Evolutionary conservation across 306 rosid genomes (phyloP), one percentile per base, ranked within the genome.

Genomic region (Hippophae tibetana): DNA sequence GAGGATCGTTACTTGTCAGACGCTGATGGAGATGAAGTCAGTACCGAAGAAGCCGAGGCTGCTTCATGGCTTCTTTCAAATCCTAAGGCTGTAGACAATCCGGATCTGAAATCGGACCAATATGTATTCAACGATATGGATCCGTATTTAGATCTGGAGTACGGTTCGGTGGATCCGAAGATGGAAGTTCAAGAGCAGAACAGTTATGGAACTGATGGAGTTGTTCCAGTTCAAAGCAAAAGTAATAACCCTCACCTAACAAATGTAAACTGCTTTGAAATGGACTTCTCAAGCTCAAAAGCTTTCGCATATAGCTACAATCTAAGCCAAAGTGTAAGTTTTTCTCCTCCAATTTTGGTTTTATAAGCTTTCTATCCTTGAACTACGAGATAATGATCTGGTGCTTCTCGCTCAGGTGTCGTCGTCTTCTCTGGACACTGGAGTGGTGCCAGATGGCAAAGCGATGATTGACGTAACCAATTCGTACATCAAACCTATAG

Each of bases 51-150:
- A 60, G 96, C 93, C 0, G 96, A 92, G 65, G 96, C 96, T 0
- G 95, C 99, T 43, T 87, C 96, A 2, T 92, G 99, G 99, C 72
- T 92, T 69, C 83, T 92, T 1, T 87, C 96, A 0, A 81, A 69
- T 67, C 81, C 76, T 0, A 92, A 87, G 69, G 67, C 78, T 5
- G 46, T 62, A 40, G 83, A 69, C 43, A 79, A 63, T 50, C 58
- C 75, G 43, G 94, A 92, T 75, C 85, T 74, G 54, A 83, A 81
- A 69, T 73, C 88, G 6, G 80, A 77, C 10, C 80, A 68, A 69
- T 83, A 69, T 49, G 45, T 57, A 10, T 82, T 83, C 62, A 49
- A 80, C 2, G 92, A 85, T 41, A 74, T 81, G 68, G 89, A 85
- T 61, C 84, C 87, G 7, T 92, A 70, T 49, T 26, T 85, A 47